phyloP scores from a whole-genome alignment of 2,329 filamentous ascomycete species.

The Ceratocystis ficicola region DNA sequence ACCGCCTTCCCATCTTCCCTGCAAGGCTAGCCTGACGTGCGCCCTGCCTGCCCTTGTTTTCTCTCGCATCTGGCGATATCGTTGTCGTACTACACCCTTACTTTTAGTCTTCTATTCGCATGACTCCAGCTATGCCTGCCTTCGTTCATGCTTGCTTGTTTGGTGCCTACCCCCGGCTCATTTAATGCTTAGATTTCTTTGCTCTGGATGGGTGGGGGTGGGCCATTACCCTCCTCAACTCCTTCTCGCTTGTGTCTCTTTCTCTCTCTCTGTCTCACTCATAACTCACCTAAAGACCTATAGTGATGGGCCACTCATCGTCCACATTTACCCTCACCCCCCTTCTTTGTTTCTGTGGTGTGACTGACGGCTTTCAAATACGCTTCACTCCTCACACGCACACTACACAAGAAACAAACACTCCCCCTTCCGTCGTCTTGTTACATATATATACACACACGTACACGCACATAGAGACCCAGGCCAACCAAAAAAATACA shows the following conservation, averaged over 20 bases:
- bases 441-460: background rate
- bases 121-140: background rate
- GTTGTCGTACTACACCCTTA: background rate
- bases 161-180: background rate
- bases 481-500: background rate
- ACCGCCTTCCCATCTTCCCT: background rate
- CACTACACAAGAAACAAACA: slow-evolving; percentile 1
- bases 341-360: slow-evolving; percentile 9
- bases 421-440: background rate
- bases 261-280: slow-evolving; percentile 1
- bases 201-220: background rate
- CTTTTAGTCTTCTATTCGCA: background rate
- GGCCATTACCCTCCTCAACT: slow-evolving; percentile 1
- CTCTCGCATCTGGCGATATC: background rate
- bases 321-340: slow-evolving; percentile 4
- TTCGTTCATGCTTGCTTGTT: background rate
- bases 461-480: background rate
- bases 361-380: slow-evolving; percentile 6
- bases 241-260: slow-evolving; percentile 7
- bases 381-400: background rate
- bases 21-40: background rate
- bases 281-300: background rate
- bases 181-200: background rate
- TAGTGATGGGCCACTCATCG: slow-evolving; percentile 3
- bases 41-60: background rate